These are phyloP conservation scores for Dactylella cylindrospora DNA, from an alignment of 2,329 filamentous ascomycete genomes.

Conservation along the genomic window DNA sequence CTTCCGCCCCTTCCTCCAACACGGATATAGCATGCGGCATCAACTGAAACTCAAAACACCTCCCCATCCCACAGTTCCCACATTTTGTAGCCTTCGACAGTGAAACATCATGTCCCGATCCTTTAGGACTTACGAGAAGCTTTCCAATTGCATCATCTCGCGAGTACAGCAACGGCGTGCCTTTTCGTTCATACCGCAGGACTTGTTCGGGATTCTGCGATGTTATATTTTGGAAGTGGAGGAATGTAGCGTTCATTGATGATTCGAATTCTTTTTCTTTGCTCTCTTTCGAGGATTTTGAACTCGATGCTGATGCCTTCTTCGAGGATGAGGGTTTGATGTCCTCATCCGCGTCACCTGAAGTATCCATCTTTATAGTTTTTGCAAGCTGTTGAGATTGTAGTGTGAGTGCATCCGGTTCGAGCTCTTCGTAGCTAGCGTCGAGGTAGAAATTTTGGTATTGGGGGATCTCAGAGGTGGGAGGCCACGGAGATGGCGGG, in stretches of 20 bases:
- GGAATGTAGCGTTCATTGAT: slow-evolving; percentile 72
- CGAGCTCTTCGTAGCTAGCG: slow-evolving; percentile 87
- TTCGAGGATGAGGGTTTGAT: slow-evolving; percentile 48
- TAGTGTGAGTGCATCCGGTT: slow-evolving; percentile 57
- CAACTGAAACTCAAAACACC: slow-evolving; percentile 89
- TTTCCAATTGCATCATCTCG: slow-evolving; percentile 73
- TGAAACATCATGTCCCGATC: slow-evolving; percentile 48
- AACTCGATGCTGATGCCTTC: slow-evolving; percentile 48
- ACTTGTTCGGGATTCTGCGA: slow-evolving; percentile 80
- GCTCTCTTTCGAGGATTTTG: slow-evolving; percentile 61
- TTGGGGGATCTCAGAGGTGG: slow-evolving; percentile 65
- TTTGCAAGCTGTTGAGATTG: slow-evolving; percentile 54
- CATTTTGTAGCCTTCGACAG: slow-evolving; percentile 69
- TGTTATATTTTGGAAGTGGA: slow-evolving; percentile 75
- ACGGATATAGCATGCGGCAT: slow-evolving; percentile 87
- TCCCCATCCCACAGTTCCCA: slow-evolving; percentile 69
- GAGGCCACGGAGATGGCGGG: slow-evolving; percentile 74
- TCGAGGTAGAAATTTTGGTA: slow-evolving; percentile 82
- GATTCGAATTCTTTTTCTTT: slow-evolving; percentile 70
- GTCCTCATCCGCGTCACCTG: slow-evolving; percentile 51
- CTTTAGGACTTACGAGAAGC: slow-evolving; percentile 55
- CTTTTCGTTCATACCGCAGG: slow-evolving; percentile 76
- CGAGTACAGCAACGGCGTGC: slow-evolving; percentile 75
- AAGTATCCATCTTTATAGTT: slow-evolving; percentile 56
- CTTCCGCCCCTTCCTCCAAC: slow-evolving; percentile 75